Percentiles rank a stretch among this genome's conserved stretches.
phyloP scores from a whole-genome alignment of 768 basidiomycete species.

The Gymnopilus junonius region DNA sequence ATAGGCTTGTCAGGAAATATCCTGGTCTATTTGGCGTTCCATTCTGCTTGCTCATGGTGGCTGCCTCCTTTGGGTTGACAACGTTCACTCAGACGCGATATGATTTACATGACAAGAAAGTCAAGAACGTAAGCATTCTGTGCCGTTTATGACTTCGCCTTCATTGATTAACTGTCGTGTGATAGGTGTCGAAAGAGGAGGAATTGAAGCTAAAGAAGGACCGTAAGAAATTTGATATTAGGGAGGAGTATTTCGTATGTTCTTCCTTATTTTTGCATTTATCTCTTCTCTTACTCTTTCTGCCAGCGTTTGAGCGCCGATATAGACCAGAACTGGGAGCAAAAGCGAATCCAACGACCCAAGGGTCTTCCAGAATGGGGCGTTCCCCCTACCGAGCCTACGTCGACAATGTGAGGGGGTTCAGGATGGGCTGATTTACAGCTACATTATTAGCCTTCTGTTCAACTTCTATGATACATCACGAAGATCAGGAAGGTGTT shows the following conservation, averaged over 20 bases:
- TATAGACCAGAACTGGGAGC: conserved; percentile 81
- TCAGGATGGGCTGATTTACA: too few relatives aligned
- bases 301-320: conserved; percentile 66
- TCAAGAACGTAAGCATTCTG: conserved; percentile 56
- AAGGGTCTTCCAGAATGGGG: conserved; percentile 96
- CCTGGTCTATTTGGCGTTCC: conserved; percentile 85
- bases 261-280: not conserved
- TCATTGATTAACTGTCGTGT: too few relatives aligned
- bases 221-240: conserved; percentile 86
- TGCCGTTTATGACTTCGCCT: not conserved
- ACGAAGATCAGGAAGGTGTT: too few relatives aligned
- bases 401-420: not conserved
- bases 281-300: not conserved
- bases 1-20: conserved; percentile 53
- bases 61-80: conserved; percentile 82
- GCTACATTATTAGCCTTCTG: not conserved
- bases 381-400: conserved; percentile 68
- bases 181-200: conserved; percentile 72
- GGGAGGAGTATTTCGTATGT: conserved; percentile 96
- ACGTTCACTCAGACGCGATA: conserved; percentile 90
- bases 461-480: too few relatives aligned
- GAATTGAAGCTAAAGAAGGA: conserved; percentile 71
- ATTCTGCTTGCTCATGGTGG: conserved; percentile 84
- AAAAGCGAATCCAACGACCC: conserved; percentile 81
- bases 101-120: conserved; percentile 83